Evolutionary conservation across 805 yeast genomes (phyloP).

Genomic region (Candida montana): DNA sequence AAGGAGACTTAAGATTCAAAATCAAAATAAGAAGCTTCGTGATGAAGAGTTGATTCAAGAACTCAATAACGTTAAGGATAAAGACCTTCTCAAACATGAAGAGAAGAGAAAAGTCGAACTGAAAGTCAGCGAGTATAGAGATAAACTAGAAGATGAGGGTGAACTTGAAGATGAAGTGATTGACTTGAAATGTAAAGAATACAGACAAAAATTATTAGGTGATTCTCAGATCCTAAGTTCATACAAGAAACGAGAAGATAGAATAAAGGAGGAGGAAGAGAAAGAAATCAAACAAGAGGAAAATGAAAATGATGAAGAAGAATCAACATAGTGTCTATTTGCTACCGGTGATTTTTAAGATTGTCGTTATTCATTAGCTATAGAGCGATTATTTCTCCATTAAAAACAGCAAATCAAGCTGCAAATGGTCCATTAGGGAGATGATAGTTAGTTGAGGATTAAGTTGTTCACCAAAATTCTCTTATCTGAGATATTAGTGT

Average conservation of each 20-base stretch:
- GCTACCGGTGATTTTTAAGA: too few species aligned
- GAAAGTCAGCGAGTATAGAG: constrained; percentile 45
- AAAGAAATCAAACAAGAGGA: constrained; percentile 4
- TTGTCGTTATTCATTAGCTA: constrained; percentile 6
- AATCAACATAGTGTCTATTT: too few species aligned
- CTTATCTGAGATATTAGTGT: constrained; percentile 14
- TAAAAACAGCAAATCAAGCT: too few species aligned
- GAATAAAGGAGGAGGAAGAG: constrained; percentile 4
- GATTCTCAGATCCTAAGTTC: constrained; percentile 8
- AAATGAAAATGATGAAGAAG: not conserved
- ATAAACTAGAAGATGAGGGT: constrained; percentile 42
- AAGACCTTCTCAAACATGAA: constrained; percentile 18
- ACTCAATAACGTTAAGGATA: constrained; percentile 13
- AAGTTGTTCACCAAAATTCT: constrained; percentile 22
- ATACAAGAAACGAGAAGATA: constrained; percentile 11
- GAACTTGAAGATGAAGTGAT: constrained; percentile 33
- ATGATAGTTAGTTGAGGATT: constrained; percentile 9
- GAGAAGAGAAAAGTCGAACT: constrained; percentile 25
- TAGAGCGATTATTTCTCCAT: too few species aligned
- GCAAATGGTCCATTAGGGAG: too few species aligned
- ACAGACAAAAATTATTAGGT: constrained; percentile 20
- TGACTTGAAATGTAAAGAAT: constrained; percentile 27
- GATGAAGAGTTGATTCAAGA: constrained; percentile 5
- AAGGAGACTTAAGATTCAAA: constrained; percentile 28
- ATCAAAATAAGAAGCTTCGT: constrained; percentile 7